Evolutionary conservation across 371 early-diverging fungal species (phyloP).

Genomic region (Smittium culicis): DNA sequence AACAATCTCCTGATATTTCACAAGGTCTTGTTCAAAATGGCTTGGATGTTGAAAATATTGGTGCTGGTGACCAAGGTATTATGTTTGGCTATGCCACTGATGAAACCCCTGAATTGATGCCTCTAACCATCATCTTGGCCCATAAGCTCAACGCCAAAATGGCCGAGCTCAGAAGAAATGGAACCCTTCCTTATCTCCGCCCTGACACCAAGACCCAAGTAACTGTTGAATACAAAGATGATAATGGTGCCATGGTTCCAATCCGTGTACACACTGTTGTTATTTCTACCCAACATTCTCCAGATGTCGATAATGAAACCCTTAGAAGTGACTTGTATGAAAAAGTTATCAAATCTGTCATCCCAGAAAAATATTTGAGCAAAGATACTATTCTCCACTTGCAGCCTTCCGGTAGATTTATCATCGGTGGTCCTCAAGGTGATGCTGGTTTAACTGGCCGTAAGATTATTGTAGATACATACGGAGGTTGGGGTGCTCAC

Average conservation of each 20-base stretch:
- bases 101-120: conserved; percentile 99
- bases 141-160: conserved; percentile 95
- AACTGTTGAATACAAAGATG: conserved; percentile 96
- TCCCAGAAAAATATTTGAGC: conserved; percentile 82
- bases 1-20: conserved; percentile 98
- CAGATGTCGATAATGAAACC: conserved; percentile 66
- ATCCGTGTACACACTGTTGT: conserved; percentile 96
- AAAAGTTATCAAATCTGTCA: conserved; percentile 85
- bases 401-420: conserved; percentile 97
- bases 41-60: conserved; percentile 86
- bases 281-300: conserved; percentile 96
- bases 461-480: conserved; percentile 98
- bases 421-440: conserved; percentile 99
- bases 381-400: conserved; percentile 88
- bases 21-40: conserved; percentile 87
- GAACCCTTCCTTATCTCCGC: conserved; percentile 81
- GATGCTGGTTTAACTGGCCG: conserved; percentile 99
- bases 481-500: conserved; percentile 98
- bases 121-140: conserved; percentile 85
- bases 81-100: conserved; percentile 97
- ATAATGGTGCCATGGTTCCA: conserved; percentile 83
- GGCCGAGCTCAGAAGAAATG: conserved; percentile 87
- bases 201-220: conserved; percentile 99
- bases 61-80: conserved; percentile 98
- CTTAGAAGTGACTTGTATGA: conserved; percentile 82